Evolutionary conservation across 441 rosid species (phyloP).

Genomic region (Populus tomentosa): DNA sequence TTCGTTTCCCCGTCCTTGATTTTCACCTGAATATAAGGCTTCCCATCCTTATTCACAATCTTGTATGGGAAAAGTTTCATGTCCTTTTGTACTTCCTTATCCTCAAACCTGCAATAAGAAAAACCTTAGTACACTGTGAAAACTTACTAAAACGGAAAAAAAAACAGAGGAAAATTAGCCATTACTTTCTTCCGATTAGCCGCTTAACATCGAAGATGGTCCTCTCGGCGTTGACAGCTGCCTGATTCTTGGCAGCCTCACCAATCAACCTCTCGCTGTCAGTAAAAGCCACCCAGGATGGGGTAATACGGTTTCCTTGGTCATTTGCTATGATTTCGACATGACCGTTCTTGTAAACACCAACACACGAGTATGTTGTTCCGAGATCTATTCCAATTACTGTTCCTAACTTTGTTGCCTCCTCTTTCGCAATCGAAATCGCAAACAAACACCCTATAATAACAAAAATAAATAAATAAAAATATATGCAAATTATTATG

Average conservation of each 20-base stretch:
- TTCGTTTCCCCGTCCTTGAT: conserved; percentile 94
- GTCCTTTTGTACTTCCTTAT: conserved; percentile 94
- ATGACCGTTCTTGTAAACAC: conserved; percentile 97
- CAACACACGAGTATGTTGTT: conserved; percentile 94
- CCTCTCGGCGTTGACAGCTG: conserved; percentile 74
- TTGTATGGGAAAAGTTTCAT: conserved; percentile 87
- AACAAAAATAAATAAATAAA: background rate
- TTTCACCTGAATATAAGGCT: conserved; percentile 89
- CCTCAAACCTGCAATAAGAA: conserved; percentile 56
- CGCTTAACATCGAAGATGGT: conserved; percentile 91
- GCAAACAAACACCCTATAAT: conserved; percentile 59
- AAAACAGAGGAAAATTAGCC: background rate
- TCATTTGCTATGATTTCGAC: conserved; percentile 98
- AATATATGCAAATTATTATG: background rate
- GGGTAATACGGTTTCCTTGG: conserved; percentile 98
- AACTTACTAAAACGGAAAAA: background rate
- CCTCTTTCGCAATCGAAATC: conserved; percentile 78
- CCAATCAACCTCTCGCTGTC: conserved; percentile 91
- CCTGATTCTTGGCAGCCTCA: conserved; percentile 96
- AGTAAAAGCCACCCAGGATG: conserved; percentile 95
- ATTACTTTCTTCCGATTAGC: conserved; percentile 91
- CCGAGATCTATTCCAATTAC: conserved; percentile 97
- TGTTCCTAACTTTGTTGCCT: conserved; percentile 83
- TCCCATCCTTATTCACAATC: conserved; percentile 90
- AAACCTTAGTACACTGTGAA: background rate